Percentiles rank a stretch among this genome's conserved stretches.
These are phyloP conservation scores for Strobilomyces confusus DNA, from an alignment of 768 basidiomycete genomes.

Conservation along the genomic window DNA sequence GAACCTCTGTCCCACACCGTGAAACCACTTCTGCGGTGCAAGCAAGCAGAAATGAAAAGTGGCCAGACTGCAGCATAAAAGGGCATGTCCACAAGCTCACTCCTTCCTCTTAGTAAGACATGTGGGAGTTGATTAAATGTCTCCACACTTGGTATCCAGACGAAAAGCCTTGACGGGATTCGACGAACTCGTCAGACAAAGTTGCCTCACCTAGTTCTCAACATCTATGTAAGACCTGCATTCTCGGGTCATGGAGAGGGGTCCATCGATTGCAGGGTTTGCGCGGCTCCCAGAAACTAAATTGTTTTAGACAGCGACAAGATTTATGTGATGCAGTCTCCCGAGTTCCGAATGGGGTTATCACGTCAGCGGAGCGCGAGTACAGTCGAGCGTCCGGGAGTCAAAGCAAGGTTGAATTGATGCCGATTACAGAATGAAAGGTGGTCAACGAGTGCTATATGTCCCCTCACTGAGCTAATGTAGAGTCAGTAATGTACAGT, in stretches of 20 bases:
- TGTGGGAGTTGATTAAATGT: slow-evolving; percentile 34
- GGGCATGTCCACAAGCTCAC: background rate
- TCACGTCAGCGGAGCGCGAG: no score
- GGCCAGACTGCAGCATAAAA: background rate
- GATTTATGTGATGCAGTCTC: slow-evolving; percentile 8
- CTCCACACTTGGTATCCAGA: slow-evolving; percentile 43
- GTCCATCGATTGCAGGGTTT: background rate
- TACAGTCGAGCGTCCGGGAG: background rate
- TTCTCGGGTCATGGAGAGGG: slow-evolving; percentile 43
- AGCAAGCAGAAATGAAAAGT: slow-evolving; percentile 10
- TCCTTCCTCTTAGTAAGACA: slow-evolving; percentile 42
- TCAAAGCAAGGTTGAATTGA: slow-evolving; percentile 15
- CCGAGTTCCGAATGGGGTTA: slow-evolving; percentile 6
- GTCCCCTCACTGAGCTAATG: slow-evolving; percentile 44
- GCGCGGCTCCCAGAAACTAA: slow-evolving; percentile 31
- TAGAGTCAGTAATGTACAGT: slow-evolving; percentile 10
- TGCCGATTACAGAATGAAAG: slow-evolving; percentile 17
- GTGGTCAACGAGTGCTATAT: slow-evolving; percentile 6
- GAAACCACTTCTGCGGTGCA: slow-evolving; percentile 23
- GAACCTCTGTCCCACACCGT: slow-evolving; percentile 14
- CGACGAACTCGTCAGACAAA: background rate
- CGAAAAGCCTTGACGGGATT: slow-evolving; percentile 19
- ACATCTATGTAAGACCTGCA: slow-evolving; percentile 59
- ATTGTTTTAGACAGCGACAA: slow-evolving; percentile 4
- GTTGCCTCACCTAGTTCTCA: slow-evolving; percentile 33